Conservation (phyloP, 2,329 filamentous ascomycete species). For the Ramularia endophylla region DNA sequence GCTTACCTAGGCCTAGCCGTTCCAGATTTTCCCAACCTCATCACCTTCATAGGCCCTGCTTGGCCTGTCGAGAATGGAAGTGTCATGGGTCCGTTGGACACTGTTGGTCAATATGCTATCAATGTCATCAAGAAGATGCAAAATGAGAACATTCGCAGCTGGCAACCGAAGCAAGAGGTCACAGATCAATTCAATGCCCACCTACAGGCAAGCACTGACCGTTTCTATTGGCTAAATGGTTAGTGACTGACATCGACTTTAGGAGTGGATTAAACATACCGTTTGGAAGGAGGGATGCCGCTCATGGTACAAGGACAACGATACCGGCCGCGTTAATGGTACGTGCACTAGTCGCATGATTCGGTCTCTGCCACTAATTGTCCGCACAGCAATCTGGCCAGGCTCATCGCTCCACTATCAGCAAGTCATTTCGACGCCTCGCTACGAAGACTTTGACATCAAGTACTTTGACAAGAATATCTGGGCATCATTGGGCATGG, state of each 20-base stretch:
- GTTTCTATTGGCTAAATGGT: background rate
- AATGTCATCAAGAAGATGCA: slow-evolving; percentile 43
- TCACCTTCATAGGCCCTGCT: slow-evolving; percentile 33
- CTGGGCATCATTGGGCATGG: slow-evolving; percentile 40
- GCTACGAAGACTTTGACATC: slow-evolving; percentile 42
- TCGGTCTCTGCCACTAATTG: too few relatives aligned
- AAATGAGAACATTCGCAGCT: slow-evolving; percentile 39
- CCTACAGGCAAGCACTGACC: slow-evolving; percentile 21
- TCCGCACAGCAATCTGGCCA: slow-evolving; percentile 41
- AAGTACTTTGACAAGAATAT: slow-evolving; percentile 35
- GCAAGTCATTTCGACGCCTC: slow-evolving; percentile 33
- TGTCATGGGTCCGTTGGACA: slow-evolving; percentile 37
- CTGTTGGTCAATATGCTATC: slow-evolving; percentile 37
- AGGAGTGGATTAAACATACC: slow-evolving; percentile 46
- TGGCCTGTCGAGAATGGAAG: slow-evolving; percentile 43
- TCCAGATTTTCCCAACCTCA: slow-evolving; percentile 40
- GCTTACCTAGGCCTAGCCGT: slow-evolving; percentile 38
- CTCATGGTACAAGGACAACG: slow-evolving; percentile 40
- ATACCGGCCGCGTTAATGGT: slow-evolving; percentile 39
- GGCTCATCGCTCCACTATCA: slow-evolving; percentile 47
- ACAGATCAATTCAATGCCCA: slow-evolving; percentile 41
- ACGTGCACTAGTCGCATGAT: background rate
- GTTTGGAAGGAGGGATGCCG: slow-evolving; percentile 45
- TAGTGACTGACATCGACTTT: slow-evolving; percentile 10
- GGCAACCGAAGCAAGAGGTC: slow-evolving; percentile 36